phyloP scores from a whole-genome alignment of 208 protist species.

The Wallacemonas sp. region DNA sequence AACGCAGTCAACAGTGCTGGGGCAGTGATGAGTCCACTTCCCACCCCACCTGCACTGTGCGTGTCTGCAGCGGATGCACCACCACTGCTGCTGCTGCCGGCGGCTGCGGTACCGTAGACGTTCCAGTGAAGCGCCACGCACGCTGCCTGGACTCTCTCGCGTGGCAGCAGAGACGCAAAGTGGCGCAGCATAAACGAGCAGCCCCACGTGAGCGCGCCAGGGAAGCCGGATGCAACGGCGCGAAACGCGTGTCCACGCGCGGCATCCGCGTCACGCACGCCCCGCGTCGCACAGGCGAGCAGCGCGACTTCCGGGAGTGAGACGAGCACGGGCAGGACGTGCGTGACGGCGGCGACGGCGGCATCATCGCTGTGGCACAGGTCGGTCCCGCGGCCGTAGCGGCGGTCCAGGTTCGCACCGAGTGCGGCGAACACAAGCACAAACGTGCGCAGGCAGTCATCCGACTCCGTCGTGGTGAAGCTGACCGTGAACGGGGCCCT shows the following conservation, averaged over 20 bases:
- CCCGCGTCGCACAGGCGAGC: conserved; percentile 7
- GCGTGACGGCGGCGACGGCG: neutral
- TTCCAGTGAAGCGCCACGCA: conserved; percentile 31
- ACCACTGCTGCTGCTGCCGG: neutral
- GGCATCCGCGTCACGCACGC: neutral
- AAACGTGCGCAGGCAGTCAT: conserved; percentile 18
- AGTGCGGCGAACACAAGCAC: conserved; percentile 13
- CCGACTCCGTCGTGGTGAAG: conserved; percentile 14
- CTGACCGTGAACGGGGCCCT: neutral
- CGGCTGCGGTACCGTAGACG: conserved; percentile 22
- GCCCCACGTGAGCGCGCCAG: conserved; percentile 15
- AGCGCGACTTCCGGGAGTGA: conserved; percentile 28
- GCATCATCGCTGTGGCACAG: conserved; percentile 14
- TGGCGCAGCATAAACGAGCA: conserved; percentile 33
- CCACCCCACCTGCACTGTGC: no score
- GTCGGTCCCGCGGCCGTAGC: neutral
- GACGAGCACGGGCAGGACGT: conserved; percentile 25
- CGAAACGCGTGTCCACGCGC: neutral
- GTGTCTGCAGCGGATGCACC: neutral
- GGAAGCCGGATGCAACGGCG: neutral
- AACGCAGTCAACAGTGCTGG: no score
- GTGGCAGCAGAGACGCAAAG: conserved; percentile 27
- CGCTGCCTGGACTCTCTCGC: conserved; percentile 38
- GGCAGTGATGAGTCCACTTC: no score
- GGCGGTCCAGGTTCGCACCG: conserved; percentile 10